Evolutionary conservation across 2,329 filamentous ascomycete species (phyloP).

Genomic region (Aspergillus sp.): DNA sequence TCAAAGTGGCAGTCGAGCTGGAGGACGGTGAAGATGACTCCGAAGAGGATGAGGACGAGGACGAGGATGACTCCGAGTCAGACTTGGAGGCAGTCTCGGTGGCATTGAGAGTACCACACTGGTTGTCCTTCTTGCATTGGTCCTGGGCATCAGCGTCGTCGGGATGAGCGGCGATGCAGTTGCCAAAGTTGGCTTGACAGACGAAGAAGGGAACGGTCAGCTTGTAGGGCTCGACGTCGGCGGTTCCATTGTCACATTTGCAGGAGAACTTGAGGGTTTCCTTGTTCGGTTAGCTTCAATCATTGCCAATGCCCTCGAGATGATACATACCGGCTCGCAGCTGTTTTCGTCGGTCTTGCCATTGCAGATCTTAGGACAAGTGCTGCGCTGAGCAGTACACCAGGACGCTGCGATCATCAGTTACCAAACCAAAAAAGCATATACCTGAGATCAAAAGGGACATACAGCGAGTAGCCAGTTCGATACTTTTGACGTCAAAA

Average conservation of each 20-base stretch:
- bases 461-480: slow-evolving; percentile 9
- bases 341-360: slow-evolving; percentile 44
- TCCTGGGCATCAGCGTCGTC: slow-evolving; percentile 41
- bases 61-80: slow-evolving; percentile 18
- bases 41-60: slow-evolving; percentile 5
- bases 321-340: slow-evolving; percentile 50
- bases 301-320: background rate
- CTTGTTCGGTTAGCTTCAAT: slow-evolving; percentile 26
- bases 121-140: slow-evolving; percentile 42
- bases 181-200: slow-evolving; percentile 48
- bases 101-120: slow-evolving; percentile 49
- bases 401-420: slow-evolving; percentile 38
- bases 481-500: slow-evolving; percentile 39
- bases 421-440: background rate
- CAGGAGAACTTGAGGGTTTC: slow-evolving; percentile 49
- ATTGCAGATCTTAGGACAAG: slow-evolving; percentile 55
- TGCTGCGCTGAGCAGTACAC: slow-evolving; percentile 54
- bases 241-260: slow-evolving; percentile 51
- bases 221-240: slow-evolving; percentile 50
- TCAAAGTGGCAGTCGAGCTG: slow-evolving; percentile 22
- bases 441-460: background rate
- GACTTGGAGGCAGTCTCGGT: slow-evolving; percentile 24
- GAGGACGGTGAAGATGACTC: slow-evolving; percentile 22
- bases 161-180: slow-evolving; percentile 43
- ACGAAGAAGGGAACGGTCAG: slow-evolving; percentile 56